phyloP scores from a whole-genome alignment of 176 grass and related monocot genomes.

The Zoysia japonica region DNA sequence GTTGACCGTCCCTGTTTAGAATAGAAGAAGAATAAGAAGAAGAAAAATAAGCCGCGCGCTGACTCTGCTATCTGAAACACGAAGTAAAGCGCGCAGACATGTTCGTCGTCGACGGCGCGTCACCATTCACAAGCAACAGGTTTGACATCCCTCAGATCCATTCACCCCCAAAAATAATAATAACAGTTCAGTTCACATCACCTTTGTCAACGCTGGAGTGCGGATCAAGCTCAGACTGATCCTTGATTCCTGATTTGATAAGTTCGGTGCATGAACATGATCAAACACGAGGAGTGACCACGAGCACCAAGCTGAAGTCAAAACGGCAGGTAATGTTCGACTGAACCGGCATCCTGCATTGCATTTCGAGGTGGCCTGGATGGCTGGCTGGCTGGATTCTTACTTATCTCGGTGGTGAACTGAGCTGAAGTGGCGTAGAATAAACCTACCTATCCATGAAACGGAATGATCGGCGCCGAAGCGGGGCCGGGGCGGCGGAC shows the following conservation, averaged over 20 bases:
- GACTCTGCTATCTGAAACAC: conserved; percentile 24
- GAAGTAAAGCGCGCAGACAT: conserved; percentile 34
- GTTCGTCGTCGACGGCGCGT: conserved; percentile 5
- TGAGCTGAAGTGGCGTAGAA: conserved; percentile 31
- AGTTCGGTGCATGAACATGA: not conserved
- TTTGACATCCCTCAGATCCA: conserved; percentile 12
- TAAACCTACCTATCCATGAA: not conserved
- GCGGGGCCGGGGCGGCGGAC: not conserved
- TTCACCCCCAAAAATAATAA: not conserved
- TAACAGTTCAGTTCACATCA: conserved; percentile 9
- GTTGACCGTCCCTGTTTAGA: conserved; percentile 2
- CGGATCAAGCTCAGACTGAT: not conserved
- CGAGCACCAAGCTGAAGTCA: not conserved
- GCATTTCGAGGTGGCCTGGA: no score
- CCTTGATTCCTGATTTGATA: not conserved
- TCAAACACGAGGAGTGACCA: not conserved
- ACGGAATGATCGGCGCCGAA: not conserved
- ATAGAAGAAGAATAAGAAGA: not conserved
- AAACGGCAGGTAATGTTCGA: conserved; percentile 1
- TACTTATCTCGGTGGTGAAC: not conserved
- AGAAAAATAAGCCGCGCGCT: not conserved
- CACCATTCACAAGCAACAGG: conserved; percentile 10
- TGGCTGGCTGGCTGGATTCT: not conserved
- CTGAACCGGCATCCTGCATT: not conserved
- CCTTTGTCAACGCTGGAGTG: not conserved